Percentiles rank a stretch among this genome's conserved stretches.
These are phyloP conservation scores for Collybiopsis luxurians DNA, from an alignment of 768 basidiomycete genomes.

Conservation along the genomic window DNA sequence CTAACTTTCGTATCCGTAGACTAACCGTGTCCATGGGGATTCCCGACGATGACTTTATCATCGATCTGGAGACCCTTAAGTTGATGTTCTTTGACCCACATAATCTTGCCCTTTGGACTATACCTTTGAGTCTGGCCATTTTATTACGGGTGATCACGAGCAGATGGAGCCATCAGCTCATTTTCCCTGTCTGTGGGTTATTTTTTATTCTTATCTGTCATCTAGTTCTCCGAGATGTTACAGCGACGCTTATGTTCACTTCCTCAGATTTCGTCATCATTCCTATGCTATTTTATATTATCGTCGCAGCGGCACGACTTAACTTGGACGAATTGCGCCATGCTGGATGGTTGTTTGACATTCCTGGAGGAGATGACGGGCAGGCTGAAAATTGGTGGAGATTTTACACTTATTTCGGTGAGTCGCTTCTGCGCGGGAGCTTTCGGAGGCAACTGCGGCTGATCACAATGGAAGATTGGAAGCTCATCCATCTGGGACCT, in stretches of 20 bases:
- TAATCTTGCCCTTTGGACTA: slow-evolving; percentile 72
- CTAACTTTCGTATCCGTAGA: slow-evolving; percentile 32
- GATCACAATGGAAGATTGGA: slow-evolving; percentile 46
- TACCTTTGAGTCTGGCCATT: slow-evolving; percentile 75
- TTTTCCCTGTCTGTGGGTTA: slow-evolving; percentile 82
- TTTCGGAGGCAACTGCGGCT: not conserved
- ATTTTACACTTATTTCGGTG: slow-evolving; percentile 81
- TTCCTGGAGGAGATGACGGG: slow-evolving; percentile 35
- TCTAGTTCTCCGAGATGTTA: too few species aligned
- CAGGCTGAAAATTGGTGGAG: slow-evolving; percentile 67
- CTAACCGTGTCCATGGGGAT: slow-evolving; percentile 84
- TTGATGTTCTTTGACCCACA: slow-evolving; percentile 64
- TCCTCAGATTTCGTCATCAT: slow-evolving; percentile 73
- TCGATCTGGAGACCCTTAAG: slow-evolving; percentile 61
- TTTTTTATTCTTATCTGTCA: too few species aligned
- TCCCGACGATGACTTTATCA: slow-evolving; percentile 71
- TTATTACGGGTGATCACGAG: slow-evolving; percentile 78
- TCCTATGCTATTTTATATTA: slow-evolving; percentile 79
- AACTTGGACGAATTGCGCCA: slow-evolving; percentile 58
- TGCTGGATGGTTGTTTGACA: slow-evolving; percentile 86
- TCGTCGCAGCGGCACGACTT: slow-evolving; percentile 62
- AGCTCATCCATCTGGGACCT: slow-evolving; percentile 55
- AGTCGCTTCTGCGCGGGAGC: slow-evolving; percentile 19
- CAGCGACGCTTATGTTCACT: too few species aligned
- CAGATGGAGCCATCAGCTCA: slow-evolving; percentile 79